phyloP scores from a whole-genome alignment of 805 yeast genomes.

The Candida caryicola region DNA sequence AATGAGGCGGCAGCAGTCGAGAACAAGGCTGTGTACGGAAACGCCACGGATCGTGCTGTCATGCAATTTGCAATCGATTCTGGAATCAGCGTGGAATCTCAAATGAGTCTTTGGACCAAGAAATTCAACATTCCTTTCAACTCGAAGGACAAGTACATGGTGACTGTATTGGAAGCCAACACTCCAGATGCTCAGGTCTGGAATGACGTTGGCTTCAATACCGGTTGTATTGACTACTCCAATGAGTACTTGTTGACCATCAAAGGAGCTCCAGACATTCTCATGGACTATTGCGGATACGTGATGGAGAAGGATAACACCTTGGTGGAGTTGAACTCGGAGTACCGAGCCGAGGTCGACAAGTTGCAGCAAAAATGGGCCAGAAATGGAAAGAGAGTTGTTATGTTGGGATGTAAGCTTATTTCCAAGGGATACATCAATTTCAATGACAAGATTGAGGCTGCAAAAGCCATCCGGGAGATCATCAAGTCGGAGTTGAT shows the following conservation, averaged over 20 bases:
- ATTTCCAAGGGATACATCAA: constrained; percentile 13
- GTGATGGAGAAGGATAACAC: constrained; percentile 16
- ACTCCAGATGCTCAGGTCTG: constrained; percentile 8
- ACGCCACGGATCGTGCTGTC: constrained; percentile 49
- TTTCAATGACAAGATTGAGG: constrained; percentile 11
- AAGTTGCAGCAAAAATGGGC: constrained; percentile 35
- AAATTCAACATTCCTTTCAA: constrained; percentile 38
- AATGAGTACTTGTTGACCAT: constrained; percentile 24
- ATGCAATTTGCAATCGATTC: constrained; percentile 31
- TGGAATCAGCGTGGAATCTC: constrained; percentile 7
- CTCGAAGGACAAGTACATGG: constrained; percentile 47
- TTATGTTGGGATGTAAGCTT: constrained; percentile 25
- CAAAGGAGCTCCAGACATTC: constrained; percentile 49
- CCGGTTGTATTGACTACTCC: constrained; percentile 6
- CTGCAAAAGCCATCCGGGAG: constrained; percentile 13
- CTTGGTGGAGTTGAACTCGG: constrained; percentile 15
- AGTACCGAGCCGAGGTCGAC: constrained; percentile 16
- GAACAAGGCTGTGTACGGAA: constrained; percentile 33
- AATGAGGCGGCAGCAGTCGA: constrained; percentile 30
- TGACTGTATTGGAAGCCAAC: constrained; percentile 24
- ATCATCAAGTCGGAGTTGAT: constrained; percentile 17
- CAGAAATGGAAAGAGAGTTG: constrained; percentile 34
- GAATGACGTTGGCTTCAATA: constrained; percentile 10
- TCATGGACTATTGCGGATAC: constrained; percentile 28
- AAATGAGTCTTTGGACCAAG: constrained; percentile 18